Percentiles rank a stretch among this genome's conserved stretches.
Conservation (phyloP, 305 asterid species). For the Euphrasia arctica region DNA sequence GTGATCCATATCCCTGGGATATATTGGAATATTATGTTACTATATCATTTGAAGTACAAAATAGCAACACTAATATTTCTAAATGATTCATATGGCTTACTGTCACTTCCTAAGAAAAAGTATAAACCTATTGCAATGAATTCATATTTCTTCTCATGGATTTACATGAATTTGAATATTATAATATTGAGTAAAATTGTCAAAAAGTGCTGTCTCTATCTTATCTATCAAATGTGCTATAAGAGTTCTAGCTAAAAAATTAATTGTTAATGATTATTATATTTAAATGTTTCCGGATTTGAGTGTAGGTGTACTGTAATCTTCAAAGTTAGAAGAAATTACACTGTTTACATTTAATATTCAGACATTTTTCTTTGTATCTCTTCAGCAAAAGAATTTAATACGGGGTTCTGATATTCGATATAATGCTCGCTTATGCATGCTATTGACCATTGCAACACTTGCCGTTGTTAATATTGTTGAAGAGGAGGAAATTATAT, state of each 20-base stretch:
- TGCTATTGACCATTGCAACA: conserved; percentile 75
- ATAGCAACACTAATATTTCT: background rate
- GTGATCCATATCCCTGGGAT: conserved; percentile 21
- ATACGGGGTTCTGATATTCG: conserved; percentile 92
- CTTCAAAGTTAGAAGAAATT: conserved; percentile 17
- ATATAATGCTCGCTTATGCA: conserved; percentile 81
- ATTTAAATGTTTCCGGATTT: conserved; percentile 20
- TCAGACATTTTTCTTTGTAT: conserved; percentile 28
- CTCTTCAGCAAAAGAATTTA: conserved; percentile 77
- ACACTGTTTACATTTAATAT: conserved; percentile 21
- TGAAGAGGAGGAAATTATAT: conserved; percentile 39
- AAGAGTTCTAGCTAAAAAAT: conserved; percentile 13
- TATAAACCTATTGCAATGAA: conserved; percentile 1
- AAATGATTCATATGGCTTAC: conserved; percentile 16
- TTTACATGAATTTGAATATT: background rate
- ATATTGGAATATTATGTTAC: conserved; percentile 1
- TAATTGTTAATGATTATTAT: conserved; percentile 5
- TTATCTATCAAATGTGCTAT: background rate
- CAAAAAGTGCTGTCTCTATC: background rate
- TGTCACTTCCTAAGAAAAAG: conserved; percentile 19
- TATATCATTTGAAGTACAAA: conserved; percentile 20
- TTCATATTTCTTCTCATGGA: conserved; percentile 13
- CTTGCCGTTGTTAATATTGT: conserved; percentile 75
- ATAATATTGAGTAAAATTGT: background rate
- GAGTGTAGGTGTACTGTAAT: conserved; percentile 19